A percentile compares a stretch with the other conserved stretches of the same genome.
These are phyloP conservation scores for Exophiala calicioides DNA, from an alignment of 2,329 filamentous ascomycete genomes.

Conservation along the genomic window DNA sequence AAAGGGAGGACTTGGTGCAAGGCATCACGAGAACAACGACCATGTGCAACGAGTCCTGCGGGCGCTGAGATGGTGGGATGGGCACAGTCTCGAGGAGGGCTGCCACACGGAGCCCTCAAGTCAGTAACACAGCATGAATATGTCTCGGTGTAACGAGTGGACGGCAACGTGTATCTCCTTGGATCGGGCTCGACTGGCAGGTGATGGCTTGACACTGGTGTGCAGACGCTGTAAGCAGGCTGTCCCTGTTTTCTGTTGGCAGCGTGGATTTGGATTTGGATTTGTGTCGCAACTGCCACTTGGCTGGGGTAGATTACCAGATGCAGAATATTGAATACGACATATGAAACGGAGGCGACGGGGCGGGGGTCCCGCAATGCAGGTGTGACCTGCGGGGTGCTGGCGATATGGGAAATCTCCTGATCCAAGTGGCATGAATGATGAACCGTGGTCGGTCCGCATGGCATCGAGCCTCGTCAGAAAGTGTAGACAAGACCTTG, in stretches of 20 bases:
- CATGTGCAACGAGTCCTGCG: conserved; percentile 8
- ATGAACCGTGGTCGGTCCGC: too few species aligned
- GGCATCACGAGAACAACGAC: conserved; percentile 10
- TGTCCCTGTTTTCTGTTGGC: conserved; percentile 9
- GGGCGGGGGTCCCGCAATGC: too few species aligned
- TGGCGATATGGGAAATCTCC: too few species aligned
- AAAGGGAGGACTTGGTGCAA: too few species aligned
- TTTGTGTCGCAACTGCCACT: conserved; percentile 10
- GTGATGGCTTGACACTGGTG: conserved; percentile 3
- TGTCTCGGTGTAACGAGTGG: conserved; percentile 15
- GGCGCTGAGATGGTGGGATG: too few species aligned
- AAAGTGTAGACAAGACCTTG: too few species aligned
- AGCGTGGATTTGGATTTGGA: conserved; percentile 4
- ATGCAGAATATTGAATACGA: too few species aligned
- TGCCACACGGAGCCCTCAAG: conserved; percentile 14
- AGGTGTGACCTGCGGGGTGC: too few species aligned
- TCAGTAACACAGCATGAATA: conserved; percentile 14
- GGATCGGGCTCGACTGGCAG: conserved; percentile 16
- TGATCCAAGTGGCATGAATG: too few species aligned
- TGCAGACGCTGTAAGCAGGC: conserved; percentile 13
- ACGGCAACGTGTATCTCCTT: conserved; percentile 10
- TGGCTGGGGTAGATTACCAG: neutral
- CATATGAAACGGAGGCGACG: too few species aligned
- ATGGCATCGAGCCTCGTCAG: too few species aligned
- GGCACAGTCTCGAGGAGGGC: neutral